Conservation (phyloP, 129 eudicot species). For the Apium graveolens region DNA sequence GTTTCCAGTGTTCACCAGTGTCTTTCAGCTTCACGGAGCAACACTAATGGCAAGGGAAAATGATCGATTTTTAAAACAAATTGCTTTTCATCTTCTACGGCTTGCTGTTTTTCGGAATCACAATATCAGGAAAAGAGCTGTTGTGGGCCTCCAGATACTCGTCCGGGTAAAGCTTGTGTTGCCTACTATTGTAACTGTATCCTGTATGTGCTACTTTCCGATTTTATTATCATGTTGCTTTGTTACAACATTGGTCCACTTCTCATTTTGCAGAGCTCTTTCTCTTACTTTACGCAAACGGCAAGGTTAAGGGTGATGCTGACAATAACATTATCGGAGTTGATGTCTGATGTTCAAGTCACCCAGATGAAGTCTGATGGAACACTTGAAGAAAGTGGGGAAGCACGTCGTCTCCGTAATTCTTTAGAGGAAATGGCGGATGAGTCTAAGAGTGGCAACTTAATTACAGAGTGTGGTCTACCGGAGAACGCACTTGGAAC, state of each 20-base stretch:
- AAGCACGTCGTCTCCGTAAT: constrained; percentile 82
- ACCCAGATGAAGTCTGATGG: constrained; percentile 98
- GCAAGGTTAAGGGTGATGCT: constrained; percentile 91
- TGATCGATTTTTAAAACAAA: constrained; percentile 93
- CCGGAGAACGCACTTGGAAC: constrained; percentile 54
- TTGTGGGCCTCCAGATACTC: constrained; percentile 91
- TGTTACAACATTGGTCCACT: background rate
- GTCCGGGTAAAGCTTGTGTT: constrained; percentile 57
- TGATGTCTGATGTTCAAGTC: constrained; percentile 98
- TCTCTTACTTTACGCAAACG: constrained; percentile 74
- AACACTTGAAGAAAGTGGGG: constrained; percentile 97
- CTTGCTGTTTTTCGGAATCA: constrained; percentile 95
- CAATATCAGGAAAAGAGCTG: constrained; percentile 80
- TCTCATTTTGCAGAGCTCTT: constrained; percentile 67
- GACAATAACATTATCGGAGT: constrained; percentile 89
- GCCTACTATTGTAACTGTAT: background rate
- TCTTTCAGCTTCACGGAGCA: constrained; percentile 91
- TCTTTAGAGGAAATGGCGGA: constrained; percentile 93
- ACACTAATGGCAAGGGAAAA: constrained; percentile 95
- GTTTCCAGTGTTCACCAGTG: constrained; percentile 75
- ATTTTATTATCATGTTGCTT: constrained; percentile 7
- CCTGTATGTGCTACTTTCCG: background rate
- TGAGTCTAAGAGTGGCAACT: constrained; percentile 48
- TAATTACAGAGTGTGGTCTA: constrained; percentile 63
- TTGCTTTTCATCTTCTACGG: constrained; percentile 93